These are phyloP conservation scores for Xeromyces bisporus DNA, from an alignment of 495 filamentous ascomycete genomes.

Conservation along the genomic window DNA sequence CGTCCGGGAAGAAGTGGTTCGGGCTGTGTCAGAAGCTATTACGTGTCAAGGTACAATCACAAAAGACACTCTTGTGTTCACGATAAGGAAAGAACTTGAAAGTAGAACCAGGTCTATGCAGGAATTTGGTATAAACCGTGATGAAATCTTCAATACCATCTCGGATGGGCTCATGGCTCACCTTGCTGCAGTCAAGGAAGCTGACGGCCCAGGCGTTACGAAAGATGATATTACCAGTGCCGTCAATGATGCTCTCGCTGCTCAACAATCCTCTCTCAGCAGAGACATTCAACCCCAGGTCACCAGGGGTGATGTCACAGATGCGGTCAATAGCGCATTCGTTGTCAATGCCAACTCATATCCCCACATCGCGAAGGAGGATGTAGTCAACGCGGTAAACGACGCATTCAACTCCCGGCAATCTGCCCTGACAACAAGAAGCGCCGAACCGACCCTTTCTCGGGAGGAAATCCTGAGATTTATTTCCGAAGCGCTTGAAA, in stretches of 20 bases:
- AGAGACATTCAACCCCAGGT: constrained; percentile 3
- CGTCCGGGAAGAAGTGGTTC: constrained; percentile 25
- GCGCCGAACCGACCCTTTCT: constrained; percentile 18
- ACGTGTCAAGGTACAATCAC: constrained; percentile 29
- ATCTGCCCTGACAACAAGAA: constrained; percentile 14
- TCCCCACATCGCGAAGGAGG: constrained; percentile 26
- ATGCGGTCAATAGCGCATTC: constrained; percentile 25
- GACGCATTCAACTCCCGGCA: constrained; percentile 35
- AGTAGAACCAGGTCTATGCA: not conserved
- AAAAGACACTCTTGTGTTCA: constrained; percentile 29
- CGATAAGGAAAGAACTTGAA: constrained; percentile 9
- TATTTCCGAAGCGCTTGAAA: constrained; percentile 39
- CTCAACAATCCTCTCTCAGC: constrained; percentile 24
- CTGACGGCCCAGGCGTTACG: constrained; percentile 22
- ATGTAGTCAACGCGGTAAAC: constrained; percentile 37
- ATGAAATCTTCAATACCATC: constrained; percentile 29
- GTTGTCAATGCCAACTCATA: constrained; percentile 19
- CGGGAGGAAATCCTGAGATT: constrained; percentile 38
- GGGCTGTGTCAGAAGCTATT: constrained; percentile 21
- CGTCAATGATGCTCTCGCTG: constrained; percentile 36
- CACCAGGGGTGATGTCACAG: constrained; percentile 27
- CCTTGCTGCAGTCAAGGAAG: constrained; percentile 20
- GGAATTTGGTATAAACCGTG: constrained; percentile 9
- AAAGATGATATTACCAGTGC: constrained; percentile 35
- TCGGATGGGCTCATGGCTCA: constrained; percentile 27